Base-by-base conservation (phyloP, 805 yeast genomes). In the Yarrowia osloensis region DNA sequence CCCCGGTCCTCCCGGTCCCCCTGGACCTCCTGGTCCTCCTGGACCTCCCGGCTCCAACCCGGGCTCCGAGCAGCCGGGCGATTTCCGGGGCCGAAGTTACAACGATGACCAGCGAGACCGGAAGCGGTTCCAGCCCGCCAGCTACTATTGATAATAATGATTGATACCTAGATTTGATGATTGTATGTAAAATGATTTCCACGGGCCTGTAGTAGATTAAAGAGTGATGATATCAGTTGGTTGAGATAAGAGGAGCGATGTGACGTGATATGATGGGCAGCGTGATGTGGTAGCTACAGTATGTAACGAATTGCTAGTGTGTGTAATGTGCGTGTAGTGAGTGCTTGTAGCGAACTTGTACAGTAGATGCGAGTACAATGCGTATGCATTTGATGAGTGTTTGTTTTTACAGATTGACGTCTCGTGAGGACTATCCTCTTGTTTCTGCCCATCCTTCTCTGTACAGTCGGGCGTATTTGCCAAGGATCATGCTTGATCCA, bases 61-160 rank as follows among this genome's bases (percentile, higher is more conserved):
- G 3, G 49, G 49, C 21, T 7, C 28, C 6, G 63, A 40, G 17
- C 62, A 55, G 49, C 13, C 47, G 0, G 49, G 63, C 44, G 63
- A 57, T 3, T 57, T 57, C 63, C 63, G 63, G 21, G 63, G 63
- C 13, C 63, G 63, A 21, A 17, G 49, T n/a, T 57, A 39, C 21
- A 37, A 28, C 28, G 63, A 39, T 57, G 63, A 57, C 63, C 63
- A 57, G 49, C 47, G 63, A 9, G 63, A 57, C 63, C 47, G 63
- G 8, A 57, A 57, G 63, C 47, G 63, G 63, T 57, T 57, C 37
- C 63, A 57, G 28, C 63, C 63, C 31, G 63, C 63, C 35, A 57
- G 63, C 37, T 57, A 57, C 63, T 57, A 57, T 57, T 57, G 63
- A 57, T 57, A 57, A 39, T 39, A 40, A 39, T 40, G 61, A 54